Conservation (phyloP, 192 early-diverging fungal genomes). For the Fimicolochytrium jonesii region DNA sequence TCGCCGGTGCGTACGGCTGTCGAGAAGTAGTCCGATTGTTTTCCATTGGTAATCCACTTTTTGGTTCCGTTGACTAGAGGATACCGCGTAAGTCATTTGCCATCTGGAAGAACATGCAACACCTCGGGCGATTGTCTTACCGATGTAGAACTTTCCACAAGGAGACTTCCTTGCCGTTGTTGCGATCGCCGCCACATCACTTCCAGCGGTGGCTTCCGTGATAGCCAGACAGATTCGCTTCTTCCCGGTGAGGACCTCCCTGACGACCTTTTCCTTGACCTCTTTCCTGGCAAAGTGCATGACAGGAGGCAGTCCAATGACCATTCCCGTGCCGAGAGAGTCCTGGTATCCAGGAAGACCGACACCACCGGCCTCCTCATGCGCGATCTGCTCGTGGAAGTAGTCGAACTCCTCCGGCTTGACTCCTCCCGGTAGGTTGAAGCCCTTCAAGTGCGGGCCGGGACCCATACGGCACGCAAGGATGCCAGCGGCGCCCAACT, state of each 20-base stretch:
- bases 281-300: constrained; percentile 32
- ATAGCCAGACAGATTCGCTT: constrained; percentile 46
- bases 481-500: constrained; percentile 31
- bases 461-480: constrained; percentile 39
- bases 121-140: too few species aligned
- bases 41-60: constrained; percentile 47
- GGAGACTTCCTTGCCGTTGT: constrained; percentile 43
- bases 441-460: constrained; percentile 38
- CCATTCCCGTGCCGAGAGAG: constrained; percentile 26
- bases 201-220: constrained; percentile 36
- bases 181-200: constrained; percentile 41
- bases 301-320: constrained; percentile 44
- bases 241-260: constrained; percentile 34
- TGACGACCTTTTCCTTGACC: constrained; percentile 29
- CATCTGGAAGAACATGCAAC: too few species aligned
- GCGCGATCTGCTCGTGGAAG: constrained; percentile 48
- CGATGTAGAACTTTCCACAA: constrained; percentile 29
- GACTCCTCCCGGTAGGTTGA: constrained; percentile 37
- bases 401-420: constrained; percentile 52
- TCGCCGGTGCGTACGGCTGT: constrained; percentile 46
- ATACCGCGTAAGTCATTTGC: too few species aligned
- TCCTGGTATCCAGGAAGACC: constrained; percentile 38
- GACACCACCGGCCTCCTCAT: constrained; percentile 35
- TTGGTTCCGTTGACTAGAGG: constrained; percentile 54
- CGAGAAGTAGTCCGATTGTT: constrained; percentile 45